phyloP scores from a whole-genome alignment of 805 yeast genomes.

The Torulaspora indica region DNA sequence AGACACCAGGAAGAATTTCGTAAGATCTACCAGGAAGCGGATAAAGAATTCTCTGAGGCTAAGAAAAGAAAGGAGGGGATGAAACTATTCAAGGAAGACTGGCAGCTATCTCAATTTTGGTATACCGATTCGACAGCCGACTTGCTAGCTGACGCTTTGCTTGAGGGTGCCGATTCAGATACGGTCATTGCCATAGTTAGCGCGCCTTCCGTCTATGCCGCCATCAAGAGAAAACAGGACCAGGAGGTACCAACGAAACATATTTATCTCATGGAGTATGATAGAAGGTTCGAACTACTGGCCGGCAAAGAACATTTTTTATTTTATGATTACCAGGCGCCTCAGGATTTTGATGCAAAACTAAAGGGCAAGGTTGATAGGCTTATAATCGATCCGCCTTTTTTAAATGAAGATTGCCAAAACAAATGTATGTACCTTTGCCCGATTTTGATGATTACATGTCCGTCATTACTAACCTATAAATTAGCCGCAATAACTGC shows the following conservation, averaged over 20 bases:
- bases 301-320: slow-evolving; percentile 65
- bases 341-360: slow-evolving; percentile 53
- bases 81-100: slow-evolving; percentile 78
- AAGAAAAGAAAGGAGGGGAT: slow-evolving; percentile 45
- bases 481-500: slow-evolving; percentile 52
- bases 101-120: slow-evolving; percentile 95
- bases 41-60: slow-evolving; percentile 39
- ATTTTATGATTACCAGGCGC: slow-evolving; percentile 70
- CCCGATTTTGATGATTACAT: neutral
- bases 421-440: slow-evolving; percentile 43
- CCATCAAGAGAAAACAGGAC: slow-evolving; percentile 52
- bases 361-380: slow-evolving; percentile 63
- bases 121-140: slow-evolving; percentile 72
- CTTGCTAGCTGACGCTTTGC: slow-evolving; percentile 59
- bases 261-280: slow-evolving; percentile 74
- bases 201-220: slow-evolving; percentile 92
- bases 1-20: slow-evolving; percentile 53
- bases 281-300: slow-evolving; percentile 66
- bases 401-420: slow-evolving; percentile 77
- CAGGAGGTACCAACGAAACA: slow-evolving; percentile 57
- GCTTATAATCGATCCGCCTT: slow-evolving; percentile 82
- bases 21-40: slow-evolving; percentile 51
- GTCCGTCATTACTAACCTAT: slow-evolving; percentile 11
- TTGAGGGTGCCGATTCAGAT: slow-evolving; percentile 69
- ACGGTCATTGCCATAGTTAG: slow-evolving; percentile 73